A percentile compares a stretch with the other conserved stretches of the same genome.
phyloP scores from a whole-genome alignment of 148 eudicot species.

The Rheum nobile region DNA sequence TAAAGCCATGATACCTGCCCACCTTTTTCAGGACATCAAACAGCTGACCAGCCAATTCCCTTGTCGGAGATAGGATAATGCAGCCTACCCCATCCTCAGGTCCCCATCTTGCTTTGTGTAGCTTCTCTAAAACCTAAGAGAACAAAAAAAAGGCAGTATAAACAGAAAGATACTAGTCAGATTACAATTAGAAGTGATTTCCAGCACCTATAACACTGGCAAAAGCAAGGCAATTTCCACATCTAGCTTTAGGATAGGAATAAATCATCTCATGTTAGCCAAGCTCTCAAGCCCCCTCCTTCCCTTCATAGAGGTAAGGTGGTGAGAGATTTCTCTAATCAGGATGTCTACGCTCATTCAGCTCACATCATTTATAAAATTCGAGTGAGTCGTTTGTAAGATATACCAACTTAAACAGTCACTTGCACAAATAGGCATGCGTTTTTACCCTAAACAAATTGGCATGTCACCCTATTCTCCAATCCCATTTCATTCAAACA shows the following conservation, averaged over 20 bases:
- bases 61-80: slow-evolving; percentile 85
- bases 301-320: not conserved
- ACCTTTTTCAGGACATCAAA: slow-evolving; percentile 71
- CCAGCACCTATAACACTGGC: not conserved
- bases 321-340: not conserved
- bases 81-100: slow-evolving; percentile 89
- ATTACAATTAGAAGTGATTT: not conserved
- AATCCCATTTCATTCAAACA: not conserved
- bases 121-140: slow-evolving; percentile 67
- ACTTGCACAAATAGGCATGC: not conserved
- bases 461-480: not conserved
- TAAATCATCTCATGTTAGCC: not conserved
- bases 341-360: not conserved
- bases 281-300: not conserved
- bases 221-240: not conserved
- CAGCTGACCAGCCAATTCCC: slow-evolving; percentile 77
- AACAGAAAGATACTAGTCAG: not conserved
- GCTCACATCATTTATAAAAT: not conserved
- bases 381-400: not conserved
- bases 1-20: slow-evolving; percentile 72
- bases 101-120: slow-evolving; percentile 74
- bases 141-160: not conserved
- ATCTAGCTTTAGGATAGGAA: not conserved
- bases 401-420: not conserved
- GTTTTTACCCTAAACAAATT: not conserved